These are phyloP conservation scores for Nosema muscidifuracis DNA, from an alignment of 371 early-diverging fungal species.

Conservation along the genomic window DNA sequence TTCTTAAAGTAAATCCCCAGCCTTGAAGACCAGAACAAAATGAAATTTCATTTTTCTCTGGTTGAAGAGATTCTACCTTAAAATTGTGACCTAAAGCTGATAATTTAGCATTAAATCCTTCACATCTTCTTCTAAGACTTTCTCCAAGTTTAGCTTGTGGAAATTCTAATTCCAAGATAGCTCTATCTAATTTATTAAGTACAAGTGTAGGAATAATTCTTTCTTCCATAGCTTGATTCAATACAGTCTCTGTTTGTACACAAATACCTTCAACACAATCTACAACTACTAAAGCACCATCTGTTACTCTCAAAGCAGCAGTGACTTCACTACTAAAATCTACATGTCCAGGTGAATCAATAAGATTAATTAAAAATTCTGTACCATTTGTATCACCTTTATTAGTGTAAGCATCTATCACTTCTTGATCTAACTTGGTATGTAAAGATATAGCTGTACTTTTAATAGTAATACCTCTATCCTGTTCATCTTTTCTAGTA, in stretches of 20 bases:
- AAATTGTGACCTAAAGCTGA: conserved; percentile 42
- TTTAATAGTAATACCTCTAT: conserved; percentile 99
- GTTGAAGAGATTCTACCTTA: conserved; percentile 51
- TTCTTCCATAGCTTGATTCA: conserved; percentile 95
- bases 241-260: conserved; percentile 98
- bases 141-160: conserved; percentile 81
- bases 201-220: conserved; percentile 94
- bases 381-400: conserved; percentile 72
- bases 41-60: conserved; percentile 72
- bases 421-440: conserved; percentile 81
- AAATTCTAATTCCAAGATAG: conserved; percentile 88
- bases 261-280: conserved; percentile 97
- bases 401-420: conserved; percentile 73
- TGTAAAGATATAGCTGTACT: conserved; percentile 97
- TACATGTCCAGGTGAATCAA: conserved; percentile 99
- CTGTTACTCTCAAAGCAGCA: conserved; percentile 97
- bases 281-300: conserved; percentile 98
- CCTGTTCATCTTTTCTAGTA: conserved; percentile 94
- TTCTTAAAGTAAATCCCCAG: conserved; percentile 98
- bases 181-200: conserved; percentile 99
- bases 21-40: conserved; percentile 99
- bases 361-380: conserved; percentile 96
- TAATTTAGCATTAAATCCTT: conserved; percentile 63
- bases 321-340: conserved; percentile 99
- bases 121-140: conserved; percentile 57